Base-by-base conservation (phyloP, 345 rosid species). In the Heritiera littoralis region DNA sequence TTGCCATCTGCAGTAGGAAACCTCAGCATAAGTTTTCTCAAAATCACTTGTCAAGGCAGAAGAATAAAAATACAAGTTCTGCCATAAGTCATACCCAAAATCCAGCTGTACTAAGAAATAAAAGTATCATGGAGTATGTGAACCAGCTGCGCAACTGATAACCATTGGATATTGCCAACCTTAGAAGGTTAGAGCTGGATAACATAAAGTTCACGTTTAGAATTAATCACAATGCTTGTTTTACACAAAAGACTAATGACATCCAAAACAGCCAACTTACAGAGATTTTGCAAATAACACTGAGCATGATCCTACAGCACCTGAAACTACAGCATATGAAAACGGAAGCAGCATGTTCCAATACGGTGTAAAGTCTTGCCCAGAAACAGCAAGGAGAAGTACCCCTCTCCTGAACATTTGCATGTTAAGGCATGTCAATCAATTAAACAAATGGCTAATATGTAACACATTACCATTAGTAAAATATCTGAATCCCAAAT, bases 231-330 rank as follows among this genome's bases (percentile, higher is more conserved):
- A 58, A 23, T 9, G 51, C 30, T 45, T 15, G 0, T 17, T 28
- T 46, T 46, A 15, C 58, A 11, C 9, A 46, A 69, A 70, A 70
- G 20, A 68, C 43, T 4, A 58, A 78, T 58, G 43, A 4, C n/a
- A 70, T 59, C 15, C 56, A 32, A 30, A 60, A 63, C 54, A 59
- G 72, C 78, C 58, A 75, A 89, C 99, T 89, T 84, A 96, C 98
- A 96, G 92, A 75, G 99, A 96, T 89, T 96, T 96, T 78, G 99
- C 99, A 72, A 94, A 96, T 84, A 96, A 87, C 79, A 96, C 99
- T 18, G 99, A 96, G 87, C 92, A 96, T 67, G 99, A 94, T 80
- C 99, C 99, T 75, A 96, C 84, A 56, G 99, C 99, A 52, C 99
- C 99, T 4, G 99, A 96, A 80, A 96, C 99, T 76, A 92, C 84